Percentiles rank a stretch among this genome's conserved stretches.
Evolutionary conservation across 805 yeast genomes (phyloP).

Genomic region (Sugiyamaella americana): DNA sequence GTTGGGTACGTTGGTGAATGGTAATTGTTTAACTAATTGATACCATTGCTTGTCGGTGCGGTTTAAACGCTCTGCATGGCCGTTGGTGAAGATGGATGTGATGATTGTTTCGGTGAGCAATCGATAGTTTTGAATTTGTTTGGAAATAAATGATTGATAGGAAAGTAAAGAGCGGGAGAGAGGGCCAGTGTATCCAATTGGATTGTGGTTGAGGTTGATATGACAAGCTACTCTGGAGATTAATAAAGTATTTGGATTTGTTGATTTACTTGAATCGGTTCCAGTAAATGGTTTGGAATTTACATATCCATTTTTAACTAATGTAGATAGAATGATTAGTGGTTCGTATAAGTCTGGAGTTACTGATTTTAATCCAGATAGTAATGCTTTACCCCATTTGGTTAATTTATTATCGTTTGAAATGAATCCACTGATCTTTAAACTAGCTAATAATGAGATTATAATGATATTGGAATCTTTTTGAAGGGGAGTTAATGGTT

Average conservation of each 20-base stretch:
- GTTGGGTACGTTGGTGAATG: constrained; percentile 57
- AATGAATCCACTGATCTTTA: constrained; percentile 46
- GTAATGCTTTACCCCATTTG: constrained; percentile 47
- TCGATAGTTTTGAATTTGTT: constrained; percentile 44
- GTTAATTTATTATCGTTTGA: constrained; percentile 39
- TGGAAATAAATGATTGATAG: constrained; percentile 59
- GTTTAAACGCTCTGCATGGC: constrained; percentile 51
- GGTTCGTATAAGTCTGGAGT: constrained; percentile 16
- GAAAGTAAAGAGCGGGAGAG: constrained; percentile 59
- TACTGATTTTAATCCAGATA: constrained; percentile 21
- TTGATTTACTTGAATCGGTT: constrained; percentile 34
- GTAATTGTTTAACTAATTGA: constrained; percentile 47
- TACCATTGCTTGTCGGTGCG: constrained; percentile 51
- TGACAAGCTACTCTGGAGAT: constrained; percentile 46
- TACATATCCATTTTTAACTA: constrained; percentile 20
- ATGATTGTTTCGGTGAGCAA: constrained; percentile 50
- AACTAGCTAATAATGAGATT: constrained; percentile 49
- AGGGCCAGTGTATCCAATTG: constrained; percentile 59
- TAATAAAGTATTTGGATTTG: constrained; percentile 34
- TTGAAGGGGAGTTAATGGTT: constrained; percentile 25
- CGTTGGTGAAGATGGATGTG: constrained; percentile 39
- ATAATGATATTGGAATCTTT: constrained; percentile 49
- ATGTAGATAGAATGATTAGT: constrained; percentile 23
- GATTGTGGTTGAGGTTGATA: constrained; percentile 44
- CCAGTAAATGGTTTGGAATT: constrained; percentile 31